Evolutionary conservation across 2,329 filamentous ascomycete genomes (phyloP).

Genomic region (Stachybotrys elegans): DNA sequence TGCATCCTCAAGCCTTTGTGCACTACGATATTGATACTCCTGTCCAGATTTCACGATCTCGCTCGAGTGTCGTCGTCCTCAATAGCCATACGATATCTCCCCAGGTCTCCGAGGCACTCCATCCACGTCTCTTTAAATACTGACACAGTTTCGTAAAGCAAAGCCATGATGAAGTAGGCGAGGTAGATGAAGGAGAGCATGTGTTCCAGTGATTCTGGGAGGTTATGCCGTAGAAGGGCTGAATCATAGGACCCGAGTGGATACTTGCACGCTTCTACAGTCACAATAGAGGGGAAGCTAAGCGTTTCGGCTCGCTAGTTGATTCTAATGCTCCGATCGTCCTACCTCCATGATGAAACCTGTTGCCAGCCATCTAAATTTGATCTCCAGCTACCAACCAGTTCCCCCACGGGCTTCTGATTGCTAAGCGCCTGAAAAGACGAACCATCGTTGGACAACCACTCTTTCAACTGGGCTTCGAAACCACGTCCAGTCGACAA

Average conservation of each 20-base stretch:
- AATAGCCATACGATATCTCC: slow-evolving; percentile 82
- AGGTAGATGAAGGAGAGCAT: slow-evolving; percentile 90
- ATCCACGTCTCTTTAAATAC: slow-evolving; percentile 87
- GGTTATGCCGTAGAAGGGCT: slow-evolving; percentile 64
- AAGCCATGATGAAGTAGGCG: slow-evolving; percentile 83
- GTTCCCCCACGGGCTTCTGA: slow-evolving; percentile 15
- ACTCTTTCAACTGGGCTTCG: slow-evolving; percentile 16
- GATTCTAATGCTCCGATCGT: slow-evolving; percentile 10
- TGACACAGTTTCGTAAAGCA: slow-evolving; percentile 80
- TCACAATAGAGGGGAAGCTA: too few species aligned
- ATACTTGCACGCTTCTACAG: too few species aligned
- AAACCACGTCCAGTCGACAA: slow-evolving; percentile 13
- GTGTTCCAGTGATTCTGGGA: slow-evolving; percentile 75
- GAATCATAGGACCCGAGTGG: too few species aligned
- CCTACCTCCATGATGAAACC: slow-evolving; percentile 30
- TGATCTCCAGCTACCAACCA: slow-evolving; percentile 28
- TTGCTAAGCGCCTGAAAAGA: slow-evolving; percentile 18
- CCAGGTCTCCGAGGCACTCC: slow-evolving; percentile 83
- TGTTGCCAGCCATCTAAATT: slow-evolving; percentile 29
- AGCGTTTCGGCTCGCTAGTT: too few species aligned
- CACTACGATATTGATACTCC: slow-evolving; percentile 81
- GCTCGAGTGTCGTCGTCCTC: slow-evolving; percentile 73
- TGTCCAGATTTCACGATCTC: slow-evolving; percentile 76
- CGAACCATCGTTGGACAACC: slow-evolving; percentile 21
- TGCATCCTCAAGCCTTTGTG: slow-evolving; percentile 72